phyloP scores from a whole-genome alignment of 2,329 filamentous ascomycete genomes.

The Pseudogymnoascus sp. region DNA sequence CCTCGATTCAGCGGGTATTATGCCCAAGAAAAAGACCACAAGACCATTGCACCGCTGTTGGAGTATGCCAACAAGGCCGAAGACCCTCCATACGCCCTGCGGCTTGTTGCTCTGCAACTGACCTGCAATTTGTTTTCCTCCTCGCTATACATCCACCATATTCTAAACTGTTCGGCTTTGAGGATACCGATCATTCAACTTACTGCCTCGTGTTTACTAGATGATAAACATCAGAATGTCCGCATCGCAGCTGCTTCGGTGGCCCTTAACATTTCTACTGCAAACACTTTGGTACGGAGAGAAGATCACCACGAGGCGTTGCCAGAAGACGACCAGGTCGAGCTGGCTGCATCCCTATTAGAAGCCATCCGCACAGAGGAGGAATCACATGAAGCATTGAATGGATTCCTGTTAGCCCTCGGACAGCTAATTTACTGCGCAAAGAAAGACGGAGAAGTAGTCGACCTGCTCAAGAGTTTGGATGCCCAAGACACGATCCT shows the following conservation, averaged over 20 bases:
- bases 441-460: constrained; percentile 62
- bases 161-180: constrained; percentile 45
- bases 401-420: constrained; percentile 66
- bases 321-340: constrained; percentile 63
- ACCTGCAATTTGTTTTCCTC: constrained; percentile 78
- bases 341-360: constrained; percentile 70
- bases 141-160: constrained; percentile 57
- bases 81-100: constrained; percentile 67
- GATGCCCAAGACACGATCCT: constrained; percentile 60
- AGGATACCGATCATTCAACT: constrained; percentile 55
- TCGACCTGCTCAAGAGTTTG: constrained; percentile 69
- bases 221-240: constrained; percentile 63
- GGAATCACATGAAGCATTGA: constrained; percentile 60
- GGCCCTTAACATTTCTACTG: constrained; percentile 70
- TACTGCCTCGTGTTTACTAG: constrained; percentile 69
- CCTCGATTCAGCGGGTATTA: constrained; percentile 72
- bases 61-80: constrained; percentile 46
- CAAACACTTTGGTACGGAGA: constrained; percentile 57
- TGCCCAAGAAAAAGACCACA: constrained; percentile 61
- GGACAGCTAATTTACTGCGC: constrained; percentile 68
- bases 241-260: constrained; percentile 76
- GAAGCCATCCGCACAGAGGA: constrained; percentile 59
- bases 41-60: constrained; percentile 54
- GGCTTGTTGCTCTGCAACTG: constrained; percentile 75
- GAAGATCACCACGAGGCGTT: constrained; percentile 50